Conservation (phyloP, 495 filamentous ascomycete genomes). For the Penicillium odoratum region DNA sequence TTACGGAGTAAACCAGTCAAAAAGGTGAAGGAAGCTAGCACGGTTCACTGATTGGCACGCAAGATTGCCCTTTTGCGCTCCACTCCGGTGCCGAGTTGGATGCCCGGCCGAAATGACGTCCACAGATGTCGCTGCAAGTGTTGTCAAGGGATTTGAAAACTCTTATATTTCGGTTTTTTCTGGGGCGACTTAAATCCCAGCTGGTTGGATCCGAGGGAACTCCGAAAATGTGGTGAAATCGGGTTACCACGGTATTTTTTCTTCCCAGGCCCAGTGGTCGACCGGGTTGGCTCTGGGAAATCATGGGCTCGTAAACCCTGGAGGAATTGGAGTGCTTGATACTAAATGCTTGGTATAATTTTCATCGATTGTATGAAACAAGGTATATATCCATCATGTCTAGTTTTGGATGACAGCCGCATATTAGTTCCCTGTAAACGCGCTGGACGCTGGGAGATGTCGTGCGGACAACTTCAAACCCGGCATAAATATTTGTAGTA, state of each 20-base stretch:
- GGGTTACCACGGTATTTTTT: slow-evolving; percentile 1
- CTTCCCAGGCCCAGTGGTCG: background rate
- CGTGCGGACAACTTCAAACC: slow-evolving; percentile 1
- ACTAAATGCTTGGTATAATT: background rate
- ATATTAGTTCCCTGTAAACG: slow-evolving; percentile 11
- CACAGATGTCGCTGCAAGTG: background rate
- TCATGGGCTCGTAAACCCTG: background rate
- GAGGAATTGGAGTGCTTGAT: background rate
- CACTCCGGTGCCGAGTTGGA: slow-evolving; percentile 10
- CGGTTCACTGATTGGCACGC: slow-evolving; percentile 14
- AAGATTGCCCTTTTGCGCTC: slow-evolving; percentile 9
- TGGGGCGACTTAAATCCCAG: background rate
- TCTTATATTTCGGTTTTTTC: background rate
- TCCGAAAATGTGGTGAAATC: background rate
- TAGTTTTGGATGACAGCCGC: slow-evolving; percentile 6
- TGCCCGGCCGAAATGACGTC: slow-evolving; percentile 21
- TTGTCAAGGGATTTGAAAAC: background rate
- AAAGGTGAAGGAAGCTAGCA: slow-evolving; percentile 4
- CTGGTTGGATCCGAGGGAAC: slow-evolving; percentile 1
- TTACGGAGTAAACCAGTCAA: background rate
- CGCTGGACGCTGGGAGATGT: background rate
- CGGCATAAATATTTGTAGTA: slow-evolving; percentile 6
- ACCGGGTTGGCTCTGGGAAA: too few relatives aligned
- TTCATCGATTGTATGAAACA: slow-evolving; percentile 1
- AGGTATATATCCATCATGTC: slow-evolving; percentile 16